Base-by-base conservation (phyloP, 805 yeast species). In the Hanseniaspora vineae region DNA sequence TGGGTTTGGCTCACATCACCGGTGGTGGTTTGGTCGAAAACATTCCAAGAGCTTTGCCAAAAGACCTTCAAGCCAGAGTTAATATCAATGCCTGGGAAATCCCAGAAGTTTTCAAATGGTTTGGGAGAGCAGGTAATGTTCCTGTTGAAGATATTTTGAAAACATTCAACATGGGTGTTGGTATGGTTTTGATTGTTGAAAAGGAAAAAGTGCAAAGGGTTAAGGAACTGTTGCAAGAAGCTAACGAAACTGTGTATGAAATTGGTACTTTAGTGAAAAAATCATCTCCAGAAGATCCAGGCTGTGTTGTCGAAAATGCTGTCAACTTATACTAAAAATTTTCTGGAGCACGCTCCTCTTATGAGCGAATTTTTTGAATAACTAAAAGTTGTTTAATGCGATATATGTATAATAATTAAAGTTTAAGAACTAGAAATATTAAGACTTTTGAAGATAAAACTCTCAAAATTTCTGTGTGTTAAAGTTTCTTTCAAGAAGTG, bases 1-100 rank as follows among this genome's bases (percentile, higher is more conserved):
- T 88, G 48, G 99, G 97, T 50, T 74, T 92, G 61, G 96, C 98
- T 2, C 95, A 92, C 60, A 92, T 92, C 59, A 92, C 99, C 20
- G 99, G 99, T 52, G 99, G 99, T 65, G 99, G 99, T 46, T 72
- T 92, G 47, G 81, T 92, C 31, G 99, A 92, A 66, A 92, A 92
- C 66, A 80, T 90, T 50, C 99, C 99, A 47, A 79, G 99, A 63
- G 92, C 95, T 17, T 72, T 92, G 52, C 98, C 98, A 50, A 67
- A 76, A 49, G 66, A 78, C 56, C 70, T 92, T 52, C 80, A 81
- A 57, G 98, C 97, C 13, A 71, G 71, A 54, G 77, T 92, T 45
- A 96, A 90, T 64, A 80, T 84, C 61, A 68, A 67, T 48, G 68
- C 76, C 10, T 90, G 97, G 96, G 76, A 78, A 53, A 80, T 92